phyloP scores from a whole-genome alignment of 2,329 filamentous ascomycete genomes.

The Rhynchosporium graminicola region DNA sequence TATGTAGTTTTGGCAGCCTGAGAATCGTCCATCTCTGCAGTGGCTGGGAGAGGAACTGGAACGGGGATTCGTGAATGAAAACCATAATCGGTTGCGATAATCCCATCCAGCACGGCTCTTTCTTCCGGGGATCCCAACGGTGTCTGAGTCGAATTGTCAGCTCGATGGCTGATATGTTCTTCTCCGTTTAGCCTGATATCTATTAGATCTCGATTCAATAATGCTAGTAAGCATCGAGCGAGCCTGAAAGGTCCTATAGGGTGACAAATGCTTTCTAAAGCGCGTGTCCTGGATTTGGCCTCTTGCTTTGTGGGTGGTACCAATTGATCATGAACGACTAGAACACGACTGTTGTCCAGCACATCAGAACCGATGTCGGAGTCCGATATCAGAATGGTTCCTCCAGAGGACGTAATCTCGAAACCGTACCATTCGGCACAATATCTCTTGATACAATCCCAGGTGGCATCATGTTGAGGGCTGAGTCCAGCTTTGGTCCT shows the following conservation, averaged over 20 bases:
- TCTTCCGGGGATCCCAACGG: slow-evolving; percentile 33
- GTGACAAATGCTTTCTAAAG: slow-evolving; percentile 26
- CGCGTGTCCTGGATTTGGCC: slow-evolving; percentile 5
- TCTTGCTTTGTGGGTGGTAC: slow-evolving; percentile 13
- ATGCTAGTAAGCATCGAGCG: slow-evolving; percentile 31
- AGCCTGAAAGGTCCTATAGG: slow-evolving; percentile 37
- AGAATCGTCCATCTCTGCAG: not conserved
- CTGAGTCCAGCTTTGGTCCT: slow-evolving; percentile 3
- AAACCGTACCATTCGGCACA: slow-evolving; percentile 38
- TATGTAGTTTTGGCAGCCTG: not conserved
- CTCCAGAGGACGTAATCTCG: slow-evolving; percentile 14
- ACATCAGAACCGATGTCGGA: slow-evolving; percentile 12
- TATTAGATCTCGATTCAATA: slow-evolving; percentile 24
- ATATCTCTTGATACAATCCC: slow-evolving; percentile 35
- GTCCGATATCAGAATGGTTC: slow-evolving; percentile 32
- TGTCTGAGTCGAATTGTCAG: slow-evolving; percentile 32
- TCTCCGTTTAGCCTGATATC: not conserved
- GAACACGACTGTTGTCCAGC: slow-evolving; percentile 21
- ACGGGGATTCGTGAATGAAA: slow-evolving; percentile 18
- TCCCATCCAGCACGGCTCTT: slow-evolving; percentile 23
- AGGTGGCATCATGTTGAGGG: slow-evolving; percentile 23
- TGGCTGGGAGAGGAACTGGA: not conserved
- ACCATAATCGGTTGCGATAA: slow-evolving; percentile 30
- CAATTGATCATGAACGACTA: slow-evolving; percentile 32
- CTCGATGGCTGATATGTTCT: not conserved